A percentile compares a stretch with the other conserved stretches of the same genome.
phyloP scores from a whole-genome alignment of 805 yeast species.

The Priceomyces melissophilus region DNA sequence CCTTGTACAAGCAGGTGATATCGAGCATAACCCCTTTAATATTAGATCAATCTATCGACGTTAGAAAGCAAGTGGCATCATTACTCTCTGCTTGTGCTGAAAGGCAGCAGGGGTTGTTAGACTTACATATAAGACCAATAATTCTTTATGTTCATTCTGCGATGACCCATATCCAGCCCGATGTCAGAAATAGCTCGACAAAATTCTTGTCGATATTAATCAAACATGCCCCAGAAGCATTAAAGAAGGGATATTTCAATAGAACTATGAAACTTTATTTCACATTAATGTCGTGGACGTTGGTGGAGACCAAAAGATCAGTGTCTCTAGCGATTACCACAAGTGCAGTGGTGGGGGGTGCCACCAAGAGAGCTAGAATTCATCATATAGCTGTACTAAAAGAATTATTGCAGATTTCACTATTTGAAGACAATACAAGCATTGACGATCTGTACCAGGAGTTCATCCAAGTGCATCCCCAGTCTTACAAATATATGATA shows the following conservation, averaged over 20 bases:
- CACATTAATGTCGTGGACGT: slow-evolving; percentile 73
- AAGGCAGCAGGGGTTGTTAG: slow-evolving; percentile 52
- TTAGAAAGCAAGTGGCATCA: slow-evolving; percentile 54
- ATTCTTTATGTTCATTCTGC: slow-evolving; percentile 82
- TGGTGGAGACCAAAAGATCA: slow-evolving; percentile 35
- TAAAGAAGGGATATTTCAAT: slow-evolving; percentile 63
- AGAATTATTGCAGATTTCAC: slow-evolving; percentile 44
- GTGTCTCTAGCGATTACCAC: slow-evolving; percentile 34
- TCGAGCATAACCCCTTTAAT: slow-evolving; percentile 59
- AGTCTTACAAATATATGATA: slow-evolving; percentile 49
- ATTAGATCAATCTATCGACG: slow-evolving; percentile 62
- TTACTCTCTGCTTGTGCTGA: slow-evolving; percentile 47
- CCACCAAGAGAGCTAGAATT: slow-evolving; percentile 34
- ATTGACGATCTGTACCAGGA: slow-evolving; percentile 12
- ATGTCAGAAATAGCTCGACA: slow-evolving; percentile 72
- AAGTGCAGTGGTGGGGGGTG: slow-evolving; percentile 29
- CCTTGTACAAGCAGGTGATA: slow-evolving; percentile 55
- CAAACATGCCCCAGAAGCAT: slow-evolving; percentile 49
- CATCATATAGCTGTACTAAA: slow-evolving; percentile 41
- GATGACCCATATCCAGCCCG: slow-evolving; percentile 86
- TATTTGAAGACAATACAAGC: slow-evolving; percentile 21
- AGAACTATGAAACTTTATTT: slow-evolving; percentile 66
- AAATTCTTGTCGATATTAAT: slow-evolving; percentile 60
- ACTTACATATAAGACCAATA: slow-evolving; percentile 55
- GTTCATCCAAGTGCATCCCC: slow-evolving; percentile 37